Evolutionary conservation across 2,329 filamentous ascomycete genomes (phyloP), one percentile per base, ranked within the genome.

Genomic region (Nigrograna mackinnonii): DNA sequence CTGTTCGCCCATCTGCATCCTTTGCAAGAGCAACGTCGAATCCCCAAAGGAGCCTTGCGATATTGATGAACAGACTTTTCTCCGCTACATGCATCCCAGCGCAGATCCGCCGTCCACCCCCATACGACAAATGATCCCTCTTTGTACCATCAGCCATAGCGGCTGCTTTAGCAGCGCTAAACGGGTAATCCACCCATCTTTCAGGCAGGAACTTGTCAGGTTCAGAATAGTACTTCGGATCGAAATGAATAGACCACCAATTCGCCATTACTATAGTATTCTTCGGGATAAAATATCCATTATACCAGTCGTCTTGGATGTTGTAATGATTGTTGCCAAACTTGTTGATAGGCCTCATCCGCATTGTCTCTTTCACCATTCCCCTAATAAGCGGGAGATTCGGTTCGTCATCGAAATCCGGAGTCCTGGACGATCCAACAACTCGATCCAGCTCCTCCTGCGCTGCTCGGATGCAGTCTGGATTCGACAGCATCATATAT

Each of bases 361-460:
- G 68, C 17, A 79, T 69, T 19, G 78, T 73, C 3, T 72, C 68
- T 0, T 61, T 57, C 16, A 63, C 46, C 13, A 59, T 47, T 9
- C 47, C 52, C 13, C 47, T 47, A 35, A 62, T 45, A 31, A 62
- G 59, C 22, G 44, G 48, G 38, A 81, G 57, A 3, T 59, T 57
- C 1, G 64, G 59, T 12, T 73, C 62, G 48, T 80, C 77, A 2
- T 70, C 65, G 43, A 77, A 73, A 1, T 49, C 64, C 3, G 77
- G 77, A 2, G 79, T 58, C 7, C 76, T 60, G 33, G 67, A 58
- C 4, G 50, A 53, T 5, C 74, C 76, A 11, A 78, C 67, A 1
- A 77, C 70, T 3, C 55, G 46, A 43, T 80, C 76, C 13, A 80
- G 56, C 31, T 71, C 62, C 4, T 51, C 56, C 41, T 70, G 69